A percentile compares a stretch with the other conserved stretches of the same genome.
Evolutionary conservation across 2,329 filamentous ascomycete species (phyloP).

Genomic region (Pseudogymnoascus sp.): DNA sequence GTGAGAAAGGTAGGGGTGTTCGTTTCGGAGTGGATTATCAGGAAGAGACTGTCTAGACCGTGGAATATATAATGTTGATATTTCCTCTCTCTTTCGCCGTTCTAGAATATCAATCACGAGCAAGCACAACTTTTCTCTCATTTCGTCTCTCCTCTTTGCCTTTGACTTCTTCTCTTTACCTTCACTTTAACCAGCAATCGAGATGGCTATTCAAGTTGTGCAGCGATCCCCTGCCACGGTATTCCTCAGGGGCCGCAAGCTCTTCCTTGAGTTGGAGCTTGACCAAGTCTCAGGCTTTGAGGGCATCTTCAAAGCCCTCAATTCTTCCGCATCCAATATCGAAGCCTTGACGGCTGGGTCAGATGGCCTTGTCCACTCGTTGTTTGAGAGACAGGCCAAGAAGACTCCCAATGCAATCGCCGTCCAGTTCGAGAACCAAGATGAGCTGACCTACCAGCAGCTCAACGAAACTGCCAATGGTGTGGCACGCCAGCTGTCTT

Average conservation of each 20-base stretch:
- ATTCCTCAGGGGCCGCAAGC: not conserved
- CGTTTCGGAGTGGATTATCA: not conserved
- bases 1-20: not conserved
- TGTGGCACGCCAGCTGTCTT: not conserved
- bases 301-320: not conserved
- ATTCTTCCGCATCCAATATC: not conserved
- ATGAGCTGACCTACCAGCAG: not conserved
- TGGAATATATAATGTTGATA: constrained; percentile 3
- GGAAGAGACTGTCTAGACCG: not conserved
- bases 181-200: not conserved
- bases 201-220: constrained; percentile 3
- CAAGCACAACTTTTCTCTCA: not conserved
- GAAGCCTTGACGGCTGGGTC: not conserved
- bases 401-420: not conserved
- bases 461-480: constrained; percentile 6
- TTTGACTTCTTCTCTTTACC: not conserved
- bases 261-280: constrained; percentile 1
- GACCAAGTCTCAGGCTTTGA: constrained; percentile 2
- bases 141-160: not conserved
- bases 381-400: not conserved
- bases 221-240: not conserved
- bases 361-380: not conserved
- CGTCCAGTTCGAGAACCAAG: constrained; percentile 1
- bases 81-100: not conserved
- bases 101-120: not conserved